Conservation (phyloP, 352 stramenopile genomes). For the Pilasporangium apinafurcum region DNA sequence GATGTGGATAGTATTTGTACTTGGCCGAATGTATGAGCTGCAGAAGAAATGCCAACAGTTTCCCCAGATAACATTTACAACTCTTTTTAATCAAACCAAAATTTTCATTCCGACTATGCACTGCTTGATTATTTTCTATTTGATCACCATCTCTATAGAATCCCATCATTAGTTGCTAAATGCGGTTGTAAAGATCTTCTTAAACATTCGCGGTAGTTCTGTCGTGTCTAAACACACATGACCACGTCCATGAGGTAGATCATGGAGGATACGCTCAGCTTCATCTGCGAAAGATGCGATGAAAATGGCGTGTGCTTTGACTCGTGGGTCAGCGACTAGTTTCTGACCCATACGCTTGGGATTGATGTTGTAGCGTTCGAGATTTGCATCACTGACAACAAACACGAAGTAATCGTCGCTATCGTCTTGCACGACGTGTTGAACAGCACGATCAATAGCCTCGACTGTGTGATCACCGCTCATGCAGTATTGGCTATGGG, state of each 20-base stretch:
- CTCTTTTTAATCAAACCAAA: no score
- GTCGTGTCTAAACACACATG: constrained; percentile 79
- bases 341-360: constrained; percentile 45
- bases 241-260: constrained; percentile 59
- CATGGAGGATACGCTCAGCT: constrained; percentile 48
- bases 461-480: constrained; percentile 93
- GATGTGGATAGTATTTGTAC: no score
- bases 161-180: constrained; percentile 30
- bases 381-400: constrained; percentile 94
- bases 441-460: constrained; percentile 80
- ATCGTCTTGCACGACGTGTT: constrained; percentile 53
- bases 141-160: no score
- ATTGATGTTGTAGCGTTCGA: constrained; percentile 88
- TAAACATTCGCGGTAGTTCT: constrained; percentile 76
- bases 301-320: constrained; percentile 79
- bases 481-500: constrained; percentile 92
- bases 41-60: no score
- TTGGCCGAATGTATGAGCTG: no score
- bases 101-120: no score
- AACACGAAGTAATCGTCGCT: constrained; percentile 88
- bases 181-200: constrained; percentile 75
- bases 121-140: neutral
- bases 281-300: constrained; percentile 83
- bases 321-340: constrained; percentile 37
- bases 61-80: no score